phyloP scores from a whole-genome alignment of 495 filamentous ascomycete species.

The Daldinia bambusicola region DNA sequence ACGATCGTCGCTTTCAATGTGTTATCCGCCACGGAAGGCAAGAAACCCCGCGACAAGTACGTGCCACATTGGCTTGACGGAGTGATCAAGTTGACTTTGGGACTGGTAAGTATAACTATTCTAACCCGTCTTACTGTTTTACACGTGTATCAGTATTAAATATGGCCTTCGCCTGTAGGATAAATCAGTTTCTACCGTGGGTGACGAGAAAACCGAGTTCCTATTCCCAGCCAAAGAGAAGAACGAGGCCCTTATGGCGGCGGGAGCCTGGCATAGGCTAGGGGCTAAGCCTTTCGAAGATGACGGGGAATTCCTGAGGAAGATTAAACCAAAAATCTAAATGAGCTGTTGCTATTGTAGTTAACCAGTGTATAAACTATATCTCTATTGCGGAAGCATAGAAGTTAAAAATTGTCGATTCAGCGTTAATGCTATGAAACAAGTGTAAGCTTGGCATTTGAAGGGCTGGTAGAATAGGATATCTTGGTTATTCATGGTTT shows the following conservation, averaged over 20 bases:
- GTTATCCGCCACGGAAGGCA: conserved; percentile 53
- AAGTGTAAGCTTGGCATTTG: neutral
- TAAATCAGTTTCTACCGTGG: conserved; percentile 43
- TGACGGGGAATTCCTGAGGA: conserved; percentile 30
- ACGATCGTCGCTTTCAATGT: conserved; percentile 66
- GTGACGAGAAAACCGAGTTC: conserved; percentile 39
- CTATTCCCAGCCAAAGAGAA: conserved; percentile 37
- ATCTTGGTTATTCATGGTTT: neutral
- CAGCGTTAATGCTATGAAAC: neutral
- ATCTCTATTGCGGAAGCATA: neutral
- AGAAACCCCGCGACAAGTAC: conserved; percentile 45
- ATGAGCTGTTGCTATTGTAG: neutral
- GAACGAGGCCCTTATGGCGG: conserved; percentile 33
- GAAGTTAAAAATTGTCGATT: neutral
- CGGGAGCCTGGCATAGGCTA: conserved; percentile 39
- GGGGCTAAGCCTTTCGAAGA: conserved; percentile 45
- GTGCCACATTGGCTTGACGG: conserved; percentile 47
- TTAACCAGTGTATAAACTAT: neutral
- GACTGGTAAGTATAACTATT: conserved; percentile 41
- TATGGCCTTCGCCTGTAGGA: conserved; percentile 16
- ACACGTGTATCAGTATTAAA: neutral
- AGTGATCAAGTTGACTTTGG: conserved; percentile 49
- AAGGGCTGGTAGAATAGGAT: conserved; percentile 8
- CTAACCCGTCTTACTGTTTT: neutral
- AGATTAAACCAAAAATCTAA: conserved; percentile 35